Evolutionary conservation across 2,329 filamentous ascomycete species (phyloP).

Genomic region (Sodiomyces alkalinus): DNA sequence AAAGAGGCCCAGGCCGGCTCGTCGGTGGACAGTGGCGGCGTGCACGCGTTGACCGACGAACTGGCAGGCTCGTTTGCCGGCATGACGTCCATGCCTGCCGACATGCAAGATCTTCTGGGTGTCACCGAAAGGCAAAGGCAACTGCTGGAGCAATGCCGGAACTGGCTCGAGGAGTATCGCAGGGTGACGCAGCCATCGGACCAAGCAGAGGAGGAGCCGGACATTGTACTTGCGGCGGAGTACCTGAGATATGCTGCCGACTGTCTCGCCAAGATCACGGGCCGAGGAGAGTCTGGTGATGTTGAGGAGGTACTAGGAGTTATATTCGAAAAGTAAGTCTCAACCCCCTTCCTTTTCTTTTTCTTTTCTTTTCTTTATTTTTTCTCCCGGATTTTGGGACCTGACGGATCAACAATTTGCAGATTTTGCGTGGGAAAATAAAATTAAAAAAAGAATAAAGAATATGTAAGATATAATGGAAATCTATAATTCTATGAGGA

Average conservation of each 20-base stretch:
- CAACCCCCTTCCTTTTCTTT: not conserved
- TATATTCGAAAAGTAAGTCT: slow-evolving; percentile 85
- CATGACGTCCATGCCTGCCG: slow-evolving; percentile 56
- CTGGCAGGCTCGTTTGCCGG: slow-evolving; percentile 52
- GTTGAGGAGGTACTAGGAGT: slow-evolving; percentile 93
- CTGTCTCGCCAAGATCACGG: slow-evolving; percentile 74
- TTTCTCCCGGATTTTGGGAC: no score
- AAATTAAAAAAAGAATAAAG: slow-evolving; percentile 7
- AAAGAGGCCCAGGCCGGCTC: slow-evolving; percentile 27
- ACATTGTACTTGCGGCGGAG: slow-evolving; percentile 84
- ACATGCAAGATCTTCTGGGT: slow-evolving; percentile 72
- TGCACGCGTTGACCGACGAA: slow-evolving; percentile 51
- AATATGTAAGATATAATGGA: no score
- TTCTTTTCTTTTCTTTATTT: no score
- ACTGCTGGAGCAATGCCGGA: slow-evolving; percentile 59
- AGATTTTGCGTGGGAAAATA: slow-evolving; percentile 34
- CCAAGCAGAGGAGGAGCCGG: slow-evolving; percentile 35
- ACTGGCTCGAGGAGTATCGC: slow-evolving; percentile 60
- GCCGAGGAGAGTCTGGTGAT: slow-evolving; percentile 69
- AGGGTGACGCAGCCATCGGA: slow-evolving; percentile 28
- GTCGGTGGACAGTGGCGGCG: slow-evolving; percentile 40
- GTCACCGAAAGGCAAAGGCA: slow-evolving; percentile 82
- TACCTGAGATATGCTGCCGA: slow-evolving; percentile 68
- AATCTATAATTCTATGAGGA: no score
- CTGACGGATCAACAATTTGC: no score